phyloP scores from a whole-genome alignment of 2,329 filamentous ascomycete species.

The Epichloe brachyelytri region DNA sequence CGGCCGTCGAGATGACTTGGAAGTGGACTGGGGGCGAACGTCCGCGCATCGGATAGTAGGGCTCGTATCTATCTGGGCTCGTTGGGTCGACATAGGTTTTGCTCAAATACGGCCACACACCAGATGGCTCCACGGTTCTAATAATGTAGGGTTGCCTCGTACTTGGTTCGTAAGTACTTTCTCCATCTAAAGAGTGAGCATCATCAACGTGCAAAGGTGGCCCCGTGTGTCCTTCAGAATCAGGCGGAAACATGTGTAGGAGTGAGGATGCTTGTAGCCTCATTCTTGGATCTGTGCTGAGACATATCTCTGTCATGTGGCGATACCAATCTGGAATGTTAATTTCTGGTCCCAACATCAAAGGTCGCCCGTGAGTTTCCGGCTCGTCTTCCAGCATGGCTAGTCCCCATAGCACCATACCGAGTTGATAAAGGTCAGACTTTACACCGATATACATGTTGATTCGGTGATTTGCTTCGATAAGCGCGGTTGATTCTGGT shows the following conservation, averaged over 20 bases:
- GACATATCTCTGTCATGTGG: conserved; percentile 60
- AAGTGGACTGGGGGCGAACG: conserved; percentile 41
- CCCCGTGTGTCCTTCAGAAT: conserved; percentile 6
- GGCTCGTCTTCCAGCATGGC: conserved; percentile 84
- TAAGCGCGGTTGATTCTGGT: conserved; percentile 74
- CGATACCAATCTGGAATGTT: conserved; percentile 71
- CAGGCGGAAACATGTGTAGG: conserved; percentile 50
- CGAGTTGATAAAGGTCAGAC: conserved; percentile 88
- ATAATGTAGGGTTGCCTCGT: conserved; percentile 21
- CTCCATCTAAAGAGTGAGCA: conserved; percentile 25
- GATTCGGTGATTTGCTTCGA: conserved; percentile 79
- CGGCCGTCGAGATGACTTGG: conserved; percentile 29
- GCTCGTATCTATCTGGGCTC: conserved; percentile 24
- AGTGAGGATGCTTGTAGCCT: conserved; percentile 63
- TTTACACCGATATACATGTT: conserved; percentile 98
- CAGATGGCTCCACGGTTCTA: conserved; percentile 27
- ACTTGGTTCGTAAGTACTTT: conserved; percentile 22
- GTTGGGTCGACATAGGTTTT: conserved; percentile 24
- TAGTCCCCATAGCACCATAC: conserved; percentile 93
- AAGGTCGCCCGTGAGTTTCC: conserved; percentile 61
- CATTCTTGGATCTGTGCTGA: conserved; percentile 59
- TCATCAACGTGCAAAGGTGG: conserved; percentile 29
- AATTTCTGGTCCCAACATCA: conserved; percentile 44
- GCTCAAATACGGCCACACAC: conserved; percentile 30
- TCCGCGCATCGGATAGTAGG: conserved; percentile 35